Base-by-base conservation (phyloP, 495 filamentous ascomycete genomes). In the Cairneyella variabilis region DNA sequence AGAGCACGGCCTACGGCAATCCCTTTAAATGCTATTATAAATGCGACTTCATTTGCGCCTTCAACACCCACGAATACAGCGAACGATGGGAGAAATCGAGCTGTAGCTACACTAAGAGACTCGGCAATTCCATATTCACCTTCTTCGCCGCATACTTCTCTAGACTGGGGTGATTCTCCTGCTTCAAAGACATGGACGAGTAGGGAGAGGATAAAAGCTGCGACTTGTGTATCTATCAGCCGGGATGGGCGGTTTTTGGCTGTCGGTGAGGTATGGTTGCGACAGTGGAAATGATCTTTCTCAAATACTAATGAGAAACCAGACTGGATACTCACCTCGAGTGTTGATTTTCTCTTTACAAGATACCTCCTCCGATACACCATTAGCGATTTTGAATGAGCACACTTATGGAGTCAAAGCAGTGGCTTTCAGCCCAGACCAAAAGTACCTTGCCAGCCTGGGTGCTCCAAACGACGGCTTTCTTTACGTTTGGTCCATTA, bases 381-480 rank as follows among this genome's bases (percentile, higher is more conserved):
- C 93, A 22, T 73, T 96, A n/a, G 84, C 85, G 10, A 88, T 89
- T 25, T 76, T 97, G 43, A 85, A 81, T 26, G 95, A 97, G 57
- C 93, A 98, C 68, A 88, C 83, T 0, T 96, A 89, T 61, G 93
- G 93, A 28, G 89, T 98, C 22, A 83, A 83, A 53, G 85, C 87
- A 46, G 79, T 98, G 26, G 85, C 92, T 3, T 97, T 96, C 76
- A 95, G 90, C 53, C 78, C 84, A 10, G 88, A 95, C 63, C 90
- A 89, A 5, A 85, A 82, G 60, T 95, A 88, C 68, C 75, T 98
- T 16, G 92, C 95, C 3, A 92, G 88, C 6, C 76, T 98, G 23
- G 93, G 93, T 22, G 82, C 85, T 17, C 76, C 85, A 28, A 93
- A 96, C 68, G 93, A 98, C 67, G 93, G 93, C 8, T 97, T 96